Conservation (phyloP, 768 basidiomycete species). For the Kwoniella bestiolae region DNA sequence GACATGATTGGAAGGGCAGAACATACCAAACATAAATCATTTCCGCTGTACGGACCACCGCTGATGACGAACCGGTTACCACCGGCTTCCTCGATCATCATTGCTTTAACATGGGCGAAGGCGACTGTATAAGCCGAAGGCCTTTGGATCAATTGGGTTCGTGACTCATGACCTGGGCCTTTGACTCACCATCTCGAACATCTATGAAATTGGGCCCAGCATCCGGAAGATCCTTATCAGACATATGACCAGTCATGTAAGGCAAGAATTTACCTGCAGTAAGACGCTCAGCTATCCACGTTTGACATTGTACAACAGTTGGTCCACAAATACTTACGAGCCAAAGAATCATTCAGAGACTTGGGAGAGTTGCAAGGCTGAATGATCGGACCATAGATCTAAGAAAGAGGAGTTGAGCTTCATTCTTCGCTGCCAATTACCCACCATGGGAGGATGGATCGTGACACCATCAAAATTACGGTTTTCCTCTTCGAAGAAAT, state of each 20-base stretch:
- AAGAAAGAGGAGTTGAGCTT: slow-evolving; percentile 58
- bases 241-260: slow-evolving; percentile 50
- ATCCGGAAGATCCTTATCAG: slow-evolving; percentile 45
- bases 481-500: slow-evolving; percentile 52
- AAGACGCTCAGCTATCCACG: no score
- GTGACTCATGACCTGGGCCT: no score
- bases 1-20: not conserved
- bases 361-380: no score
- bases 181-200: slow-evolving; percentile 38
- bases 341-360: no score
- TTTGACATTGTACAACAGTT: no score
- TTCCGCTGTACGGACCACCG: slow-evolving; percentile 47
- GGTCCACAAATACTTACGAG: no score
- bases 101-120: slow-evolving; percentile 63
- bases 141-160: no score
- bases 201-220: slow-evolving; percentile 46
- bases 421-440: slow-evolving; percentile 52
- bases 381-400: slow-evolving; percentile 13
- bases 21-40: slow-evolving; percentile 47
- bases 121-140: slow-evolving; percentile 68
- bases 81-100: slow-evolving; percentile 64
- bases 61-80: slow-evolving; percentile 66
- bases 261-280: slow-evolving; percentile 36
- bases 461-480: slow-evolving; percentile 48
- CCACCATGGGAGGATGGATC: slow-evolving; percentile 54